A percentile compares a stretch with the other conserved stretches of the same genome.
These are phyloP conservation scores for Capillidium heterosporum DNA, from an alignment of 371 early-diverging fungal species.

Conservation along the genomic window DNA sequence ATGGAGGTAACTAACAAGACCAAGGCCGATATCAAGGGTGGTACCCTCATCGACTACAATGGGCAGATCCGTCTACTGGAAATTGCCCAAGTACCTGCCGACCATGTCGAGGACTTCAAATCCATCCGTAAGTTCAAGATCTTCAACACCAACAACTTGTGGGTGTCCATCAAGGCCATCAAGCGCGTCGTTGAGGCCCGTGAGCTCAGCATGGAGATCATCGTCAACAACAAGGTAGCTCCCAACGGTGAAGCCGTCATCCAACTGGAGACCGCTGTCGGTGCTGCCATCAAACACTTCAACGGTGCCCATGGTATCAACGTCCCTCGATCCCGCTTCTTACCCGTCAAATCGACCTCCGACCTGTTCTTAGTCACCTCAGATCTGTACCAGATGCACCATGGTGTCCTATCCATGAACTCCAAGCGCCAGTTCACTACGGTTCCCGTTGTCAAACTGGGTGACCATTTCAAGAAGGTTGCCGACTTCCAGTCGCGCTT, in stretches of 20 bases:
- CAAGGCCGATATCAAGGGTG: slow-evolving; percentile 99
- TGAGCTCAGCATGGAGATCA: slow-evolving; percentile 86
- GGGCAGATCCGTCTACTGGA: slow-evolving; percentile 90
- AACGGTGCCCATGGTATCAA: slow-evolving; percentile 91
- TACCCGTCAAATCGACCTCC: slow-evolving; percentile 98
- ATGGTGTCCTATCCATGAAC: slow-evolving; percentile 85
- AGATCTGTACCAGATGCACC: slow-evolving; percentile 81
- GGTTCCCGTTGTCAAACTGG: slow-evolving; percentile 93
- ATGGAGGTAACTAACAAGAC: slow-evolving; percentile 99
- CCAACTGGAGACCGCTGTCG: slow-evolving; percentile 99
- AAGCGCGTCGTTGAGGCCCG: slow-evolving; percentile 78
- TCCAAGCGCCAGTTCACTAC: slow-evolving; percentile 83
- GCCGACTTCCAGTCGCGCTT: slow-evolving; percentile 41
- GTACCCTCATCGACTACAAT: slow-evolving; percentile 97
- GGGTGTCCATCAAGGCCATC: slow-evolving; percentile 92
- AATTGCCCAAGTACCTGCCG: slow-evolving; percentile 98
- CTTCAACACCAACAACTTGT: slow-evolving; percentile 98
- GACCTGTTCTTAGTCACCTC: slow-evolving; percentile 96
- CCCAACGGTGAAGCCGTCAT: slow-evolving; percentile 81
- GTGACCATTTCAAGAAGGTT: slow-evolving; percentile 97
- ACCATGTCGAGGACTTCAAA: slow-evolving; percentile 97
- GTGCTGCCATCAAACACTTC: slow-evolving; percentile 99
- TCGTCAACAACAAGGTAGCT: slow-evolving; percentile 87
- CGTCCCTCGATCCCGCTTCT: slow-evolving; percentile 95
- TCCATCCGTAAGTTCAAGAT: slow-evolving; percentile 99